phyloP scores from a whole-genome alignment of 805 yeast species.

The Ogataea parapolymorpha region DNA sequence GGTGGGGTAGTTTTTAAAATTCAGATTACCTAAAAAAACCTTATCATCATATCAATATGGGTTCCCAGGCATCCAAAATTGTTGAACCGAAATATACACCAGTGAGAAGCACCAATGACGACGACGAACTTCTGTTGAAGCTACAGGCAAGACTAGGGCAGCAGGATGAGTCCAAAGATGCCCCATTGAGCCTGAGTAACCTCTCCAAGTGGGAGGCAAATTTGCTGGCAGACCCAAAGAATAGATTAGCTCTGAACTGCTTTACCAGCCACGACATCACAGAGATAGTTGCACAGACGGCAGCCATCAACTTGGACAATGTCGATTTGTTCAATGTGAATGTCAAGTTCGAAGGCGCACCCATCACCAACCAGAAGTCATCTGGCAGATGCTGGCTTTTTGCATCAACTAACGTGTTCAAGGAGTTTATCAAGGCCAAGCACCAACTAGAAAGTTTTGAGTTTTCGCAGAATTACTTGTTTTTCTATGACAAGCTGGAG shows the following conservation, averaged over 20 bases:
- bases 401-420: constrained; percentile 75
- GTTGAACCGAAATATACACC: constrained; percentile 20
- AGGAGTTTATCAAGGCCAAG: constrained; percentile 60
- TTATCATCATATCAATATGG: constrained; percentile 20
- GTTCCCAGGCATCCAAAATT: constrained; percentile 25
- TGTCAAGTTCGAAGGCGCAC: constrained; percentile 52
- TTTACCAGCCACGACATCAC: constrained; percentile 46
- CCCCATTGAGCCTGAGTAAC: constrained; percentile 33
- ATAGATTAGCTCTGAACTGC: constrained; percentile 51
- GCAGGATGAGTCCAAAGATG: constrained; percentile 10
- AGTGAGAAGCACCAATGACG: constrained; percentile 18
- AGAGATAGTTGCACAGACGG: constrained; percentile 39
- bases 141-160: constrained; percentile 24
- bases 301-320: constrained; percentile 27
- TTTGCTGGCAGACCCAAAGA: constrained; percentile 45
- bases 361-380: constrained; percentile 70
- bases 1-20: constrained; percentile 5
- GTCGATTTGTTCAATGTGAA: constrained; percentile 42
- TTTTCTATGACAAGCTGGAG: constrained; percentile 84
- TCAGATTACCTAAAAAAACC: neutral
- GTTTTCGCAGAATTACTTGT: constrained; percentile 74
- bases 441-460: constrained; percentile 68
- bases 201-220: constrained; percentile 45
- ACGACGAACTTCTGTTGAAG: constrained; percentile 31
- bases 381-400: constrained; percentile 91